Percentiles rank a stretch among this genome's conserved stretches.
Evolutionary conservation across 106 monocot genomes (phyloP).

Genomic region (Phalaenopsis aphrodite): DNA sequence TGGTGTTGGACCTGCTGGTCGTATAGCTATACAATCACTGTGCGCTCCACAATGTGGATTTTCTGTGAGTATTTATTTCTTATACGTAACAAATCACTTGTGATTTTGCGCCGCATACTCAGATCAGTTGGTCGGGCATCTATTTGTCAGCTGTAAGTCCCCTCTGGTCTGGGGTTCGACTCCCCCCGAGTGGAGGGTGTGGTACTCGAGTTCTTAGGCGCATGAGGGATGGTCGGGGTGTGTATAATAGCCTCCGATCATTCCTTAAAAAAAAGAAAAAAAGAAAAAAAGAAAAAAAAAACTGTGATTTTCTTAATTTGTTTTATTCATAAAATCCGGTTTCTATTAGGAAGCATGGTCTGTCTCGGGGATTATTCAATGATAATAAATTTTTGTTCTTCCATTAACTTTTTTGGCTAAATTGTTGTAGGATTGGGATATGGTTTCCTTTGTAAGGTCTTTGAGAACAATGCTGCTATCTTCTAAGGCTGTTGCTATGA

Average conservation of each 20-base stretch:
- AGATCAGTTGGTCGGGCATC: too few species aligned
- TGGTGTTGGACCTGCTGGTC: slow-evolving; percentile 40
- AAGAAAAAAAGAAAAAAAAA: too few species aligned
- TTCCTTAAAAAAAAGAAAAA: too few species aligned
- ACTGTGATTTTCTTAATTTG: background rate
- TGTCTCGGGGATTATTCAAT: background rate
- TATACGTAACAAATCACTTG: background rate
- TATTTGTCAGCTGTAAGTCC: too few species aligned
- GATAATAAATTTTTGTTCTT: background rate
- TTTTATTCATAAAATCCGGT: background rate
- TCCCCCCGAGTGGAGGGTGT: too few species aligned
- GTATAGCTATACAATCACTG: slow-evolving; percentile 89
- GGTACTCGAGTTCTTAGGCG: too few species aligned
- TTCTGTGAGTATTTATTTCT: slow-evolving; percentile 23
- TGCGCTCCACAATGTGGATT: slow-evolving; percentile 84
- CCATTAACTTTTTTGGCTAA: slow-evolving; percentile 24
- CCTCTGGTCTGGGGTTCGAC: too few species aligned
- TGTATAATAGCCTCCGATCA: too few species aligned
- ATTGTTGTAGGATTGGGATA: slow-evolving; percentile 87
- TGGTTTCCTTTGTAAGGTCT: slow-evolving; percentile 83
- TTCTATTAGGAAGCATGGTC: background rate
- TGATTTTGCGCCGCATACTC: background rate
- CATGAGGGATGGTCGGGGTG: too few species aligned
- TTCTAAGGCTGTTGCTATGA: slow-evolving; percentile 83
- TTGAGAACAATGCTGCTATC: slow-evolving; percentile 71